phyloP scores from a whole-genome alignment of 2,329 filamentous ascomycete genomes.

The Teratosphaeriaceae sp. region DNA sequence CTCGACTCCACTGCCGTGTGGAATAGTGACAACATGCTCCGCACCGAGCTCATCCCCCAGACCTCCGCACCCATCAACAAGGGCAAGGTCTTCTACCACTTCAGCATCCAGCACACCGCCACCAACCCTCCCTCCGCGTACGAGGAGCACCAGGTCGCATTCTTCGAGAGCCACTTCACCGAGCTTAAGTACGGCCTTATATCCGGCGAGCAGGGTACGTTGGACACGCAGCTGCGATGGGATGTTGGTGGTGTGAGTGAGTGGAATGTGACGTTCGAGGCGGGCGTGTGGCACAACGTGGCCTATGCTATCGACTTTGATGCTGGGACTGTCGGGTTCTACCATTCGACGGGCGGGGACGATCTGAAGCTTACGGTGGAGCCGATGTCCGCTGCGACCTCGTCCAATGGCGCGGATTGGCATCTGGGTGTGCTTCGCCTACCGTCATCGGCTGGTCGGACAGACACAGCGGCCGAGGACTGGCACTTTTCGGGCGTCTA shows the following conservation, averaged over 20 bases:
- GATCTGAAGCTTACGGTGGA: conserved; percentile 52
- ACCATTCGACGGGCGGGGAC: conserved; percentile 59
- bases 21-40: conserved; percentile 66
- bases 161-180: conserved; percentile 66
- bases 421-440: conserved; percentile 65
- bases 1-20: conserved; percentile 59
- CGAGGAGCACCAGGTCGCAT: conserved; percentile 61
- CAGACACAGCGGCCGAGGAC: conserved; percentile 52
- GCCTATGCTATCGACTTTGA: conserved; percentile 68
- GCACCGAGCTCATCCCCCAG: conserved; percentile 68
- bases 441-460: conserved; percentile 46
- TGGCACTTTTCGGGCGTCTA: conserved; percentile 68
- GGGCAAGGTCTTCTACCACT: conserved; percentile 68
- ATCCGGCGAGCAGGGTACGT: conserved; percentile 41
- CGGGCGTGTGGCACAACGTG: conserved; percentile 67
- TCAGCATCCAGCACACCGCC: conserved; percentile 55
- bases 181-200: conserved; percentile 66
- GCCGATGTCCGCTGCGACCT: conserved; percentile 54
- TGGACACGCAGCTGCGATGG: conserved; percentile 56
- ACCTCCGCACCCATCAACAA: conserved; percentile 57
- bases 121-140: conserved; percentile 55
- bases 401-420: conserved; percentile 61
- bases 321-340: conserved; percentile 57
- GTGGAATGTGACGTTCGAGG: conserved; percentile 56
- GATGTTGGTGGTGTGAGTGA: conserved; percentile 53